These are phyloP conservation scores for Penicillium sp. DNA, from an alignment of 2,329 filamentous ascomycete genomes.

Conservation along the genomic window DNA sequence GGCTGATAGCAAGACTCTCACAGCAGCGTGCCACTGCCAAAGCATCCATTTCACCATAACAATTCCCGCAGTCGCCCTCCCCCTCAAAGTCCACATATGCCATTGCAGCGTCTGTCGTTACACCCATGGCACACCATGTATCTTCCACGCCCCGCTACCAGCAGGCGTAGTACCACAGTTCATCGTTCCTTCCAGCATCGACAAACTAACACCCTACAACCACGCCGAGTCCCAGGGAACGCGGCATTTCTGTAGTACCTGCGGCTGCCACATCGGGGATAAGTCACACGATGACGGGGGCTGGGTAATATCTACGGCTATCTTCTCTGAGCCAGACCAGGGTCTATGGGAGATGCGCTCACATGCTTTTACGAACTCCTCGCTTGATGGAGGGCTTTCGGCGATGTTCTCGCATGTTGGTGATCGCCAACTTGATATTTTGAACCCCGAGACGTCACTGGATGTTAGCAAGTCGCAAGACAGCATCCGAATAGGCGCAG, in stretches of 20 bases:
- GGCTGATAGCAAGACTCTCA: constrained; percentile 18
- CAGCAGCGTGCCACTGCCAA: constrained; percentile 27
- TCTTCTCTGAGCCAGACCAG: constrained; percentile 22
- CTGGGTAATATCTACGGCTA: constrained; percentile 26
- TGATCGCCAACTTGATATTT: constrained; percentile 13
- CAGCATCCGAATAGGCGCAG: not conserved
- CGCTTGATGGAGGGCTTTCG: constrained; percentile 19
- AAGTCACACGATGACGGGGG: constrained; percentile 1
- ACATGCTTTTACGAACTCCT: constrained; percentile 21
- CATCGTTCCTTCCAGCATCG: constrained; percentile 19
- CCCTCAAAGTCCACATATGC: constrained; percentile 43
- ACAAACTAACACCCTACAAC: constrained; percentile 28
- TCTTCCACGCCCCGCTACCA: constrained; percentile 28
- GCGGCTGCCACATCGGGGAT: constrained; percentile 40
- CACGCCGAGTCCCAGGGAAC: constrained; percentile 30
- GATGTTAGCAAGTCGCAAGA: not conserved
- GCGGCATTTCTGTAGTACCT: constrained; percentile 45
- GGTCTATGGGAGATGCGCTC: constrained; percentile 18
- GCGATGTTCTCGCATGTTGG: constrained; percentile 17
- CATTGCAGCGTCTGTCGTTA: constrained; percentile 47
- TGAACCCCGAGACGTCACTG: constrained; percentile 5
- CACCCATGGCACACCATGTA: constrained; percentile 36
- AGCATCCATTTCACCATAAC: constrained; percentile 34
- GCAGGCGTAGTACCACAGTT: constrained; percentile 21
- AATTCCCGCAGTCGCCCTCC: constrained; percentile 34